Evolutionary conservation across 768 basidiomycete genomes (phyloP), one percentile per base, ranked within the genome.

Genomic region (Hypholoma sublateritium): DNA sequence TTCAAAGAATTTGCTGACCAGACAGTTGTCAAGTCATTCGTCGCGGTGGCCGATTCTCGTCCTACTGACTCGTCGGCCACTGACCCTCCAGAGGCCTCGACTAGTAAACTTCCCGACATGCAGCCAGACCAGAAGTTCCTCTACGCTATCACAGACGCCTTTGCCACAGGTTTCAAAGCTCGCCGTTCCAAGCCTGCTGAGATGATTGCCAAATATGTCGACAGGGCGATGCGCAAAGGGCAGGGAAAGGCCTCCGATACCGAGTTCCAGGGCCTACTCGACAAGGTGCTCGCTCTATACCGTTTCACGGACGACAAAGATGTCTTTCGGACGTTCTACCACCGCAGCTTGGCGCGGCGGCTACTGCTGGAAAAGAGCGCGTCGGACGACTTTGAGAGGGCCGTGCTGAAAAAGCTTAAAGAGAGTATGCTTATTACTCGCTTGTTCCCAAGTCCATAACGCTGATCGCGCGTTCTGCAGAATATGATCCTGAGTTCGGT

Each of bases 401-500:
- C 80, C 19, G 87, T 95, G 77, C 74, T 98, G 55, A 86, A 89
- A 74, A 90, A 89, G 71, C 76, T 99, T 58, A 92, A 91, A 74
- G 87, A 93, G 43, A 44, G 76, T 70, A 32, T 32, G 21, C 44
- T 60, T 22, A 21, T 4, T 43, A 37, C 43, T 21, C 17, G 43
- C 54, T 43, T 21, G 16, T 44, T 44, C 21, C 50, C 25, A 43
- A 62, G 43, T 59, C 11, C 3, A 32, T 44, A 13, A 48, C 37
- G 39, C n/a, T 12, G 32, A 17, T 52, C 14, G 13, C 17, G 5
- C 12, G 24, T 19, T 53, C 48, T 44, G 45, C 65, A 96, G 96
- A 89, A 51, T 96, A 95, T 65, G 97, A 98, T 68, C 90, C 95
- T 11, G 95, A 96, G 58, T 98, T 98, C 66, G 91, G 89, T 7